Conservation (phyloP, 2,329 filamentous ascomycete species). For the Cordyceps militaris region DNA sequence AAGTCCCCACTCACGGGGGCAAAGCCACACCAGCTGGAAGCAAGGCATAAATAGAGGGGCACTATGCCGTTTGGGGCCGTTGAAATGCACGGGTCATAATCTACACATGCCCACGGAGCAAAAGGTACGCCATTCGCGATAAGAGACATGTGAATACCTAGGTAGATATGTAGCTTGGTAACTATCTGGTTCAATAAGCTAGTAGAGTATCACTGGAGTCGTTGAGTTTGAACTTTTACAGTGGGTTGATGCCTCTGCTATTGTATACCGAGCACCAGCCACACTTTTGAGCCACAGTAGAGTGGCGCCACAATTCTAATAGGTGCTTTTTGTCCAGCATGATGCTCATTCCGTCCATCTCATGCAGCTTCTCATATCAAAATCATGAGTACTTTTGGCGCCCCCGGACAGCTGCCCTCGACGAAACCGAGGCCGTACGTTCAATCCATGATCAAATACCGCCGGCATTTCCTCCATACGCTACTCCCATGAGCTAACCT, state of each 20-base stretch:
- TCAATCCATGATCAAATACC: slow-evolving; percentile 25
- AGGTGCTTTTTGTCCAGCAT: background rate
- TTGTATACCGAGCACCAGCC: background rate
- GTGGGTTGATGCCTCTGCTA: background rate
- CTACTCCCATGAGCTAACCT: background rate
- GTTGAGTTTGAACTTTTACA: background rate
- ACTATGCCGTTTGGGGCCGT: background rate
- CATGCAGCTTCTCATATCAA: background rate
- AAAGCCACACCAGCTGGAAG: slow-evolving; percentile 4
- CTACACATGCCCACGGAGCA: too few relatives aligned
- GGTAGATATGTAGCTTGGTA: background rate
- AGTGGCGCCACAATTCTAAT: slow-evolving; percentile 6
- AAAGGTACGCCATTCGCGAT: background rate
- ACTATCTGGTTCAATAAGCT: background rate
- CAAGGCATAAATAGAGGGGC: slow-evolving; percentile 4
- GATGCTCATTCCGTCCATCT: background rate
- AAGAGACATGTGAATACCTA: too few relatives aligned
- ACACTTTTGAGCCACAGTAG: background rate
- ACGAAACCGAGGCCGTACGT: slow-evolving; percentile 61
- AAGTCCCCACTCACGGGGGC: slow-evolving; percentile 6
- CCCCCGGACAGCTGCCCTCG: slow-evolving; percentile 59
- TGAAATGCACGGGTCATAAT: background rate
- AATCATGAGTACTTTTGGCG: slow-evolving; percentile 59
- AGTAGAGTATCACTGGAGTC: background rate
- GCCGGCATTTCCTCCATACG: background rate